Conservation (phyloP, 2,329 filamentous ascomycete species). For the Parastagonospora avenae region DNA sequence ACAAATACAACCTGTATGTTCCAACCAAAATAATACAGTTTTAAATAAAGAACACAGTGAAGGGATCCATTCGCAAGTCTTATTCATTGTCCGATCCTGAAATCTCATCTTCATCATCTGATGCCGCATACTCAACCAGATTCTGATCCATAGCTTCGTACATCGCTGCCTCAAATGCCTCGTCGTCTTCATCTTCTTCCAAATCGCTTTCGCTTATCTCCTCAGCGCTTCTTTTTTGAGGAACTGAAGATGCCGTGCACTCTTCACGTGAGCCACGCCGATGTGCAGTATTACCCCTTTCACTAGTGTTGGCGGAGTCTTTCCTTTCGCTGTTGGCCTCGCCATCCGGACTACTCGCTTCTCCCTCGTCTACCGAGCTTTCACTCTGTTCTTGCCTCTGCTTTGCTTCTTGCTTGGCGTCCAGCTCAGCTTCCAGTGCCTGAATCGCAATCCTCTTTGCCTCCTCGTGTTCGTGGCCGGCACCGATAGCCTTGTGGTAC, state of each 20-base stretch:
- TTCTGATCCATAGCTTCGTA: neutral
- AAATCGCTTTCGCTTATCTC: neutral
- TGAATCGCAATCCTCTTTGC: conserved; percentile 22
- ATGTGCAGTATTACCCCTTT: neutral
- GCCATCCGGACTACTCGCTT: neutral
- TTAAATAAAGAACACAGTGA: too few species aligned
- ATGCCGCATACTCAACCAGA: neutral
- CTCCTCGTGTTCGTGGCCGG: conserved; percentile 8
- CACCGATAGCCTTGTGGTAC: conserved; percentile 22
- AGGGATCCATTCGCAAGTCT: neutral
- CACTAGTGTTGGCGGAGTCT: neutral
- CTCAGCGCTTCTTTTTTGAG: neutral
- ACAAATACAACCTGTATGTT: too few species aligned
- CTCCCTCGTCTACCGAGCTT: neutral
- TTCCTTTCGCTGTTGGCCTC: neutral
- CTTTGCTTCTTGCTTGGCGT: conserved; percentile 12
- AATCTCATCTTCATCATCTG: neutral
- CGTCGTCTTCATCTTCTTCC: neutral
- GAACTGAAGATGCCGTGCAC: neutral
- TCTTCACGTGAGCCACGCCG: neutral
- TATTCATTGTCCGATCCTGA: conserved; percentile 1
- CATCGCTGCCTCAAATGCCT: neutral
- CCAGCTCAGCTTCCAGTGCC: conserved; percentile 22
- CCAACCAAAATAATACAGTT: too few species aligned
- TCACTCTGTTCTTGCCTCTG: neutral